Conservation (phyloP, 441 rosid species). For the Pelargonium cotyledonis region DNA sequence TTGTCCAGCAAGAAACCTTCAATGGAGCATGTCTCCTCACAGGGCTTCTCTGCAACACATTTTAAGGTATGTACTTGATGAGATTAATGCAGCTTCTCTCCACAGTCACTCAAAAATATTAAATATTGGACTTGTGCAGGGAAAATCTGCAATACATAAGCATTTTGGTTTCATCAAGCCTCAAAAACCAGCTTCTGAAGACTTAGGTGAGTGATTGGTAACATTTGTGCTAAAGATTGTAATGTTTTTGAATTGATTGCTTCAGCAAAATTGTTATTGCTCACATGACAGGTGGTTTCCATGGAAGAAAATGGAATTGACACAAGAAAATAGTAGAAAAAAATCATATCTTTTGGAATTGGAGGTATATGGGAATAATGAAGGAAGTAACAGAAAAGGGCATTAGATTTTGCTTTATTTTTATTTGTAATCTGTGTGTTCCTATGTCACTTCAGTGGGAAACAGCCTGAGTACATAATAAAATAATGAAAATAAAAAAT, state of each 20-base stretch:
- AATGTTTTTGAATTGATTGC: background rate
- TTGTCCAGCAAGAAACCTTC: slow-evolving; percentile 30
- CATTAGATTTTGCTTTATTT: no score
- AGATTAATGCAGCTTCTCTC: no score
- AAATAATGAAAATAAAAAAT: no score
- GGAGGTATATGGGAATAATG: no score
- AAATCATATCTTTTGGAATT: no score
- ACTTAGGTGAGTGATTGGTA: background rate
- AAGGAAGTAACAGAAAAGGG: no score
- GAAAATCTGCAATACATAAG: background rate
- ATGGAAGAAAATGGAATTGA: background rate
- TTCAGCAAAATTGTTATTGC: background rate
- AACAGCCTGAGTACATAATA: background rate
- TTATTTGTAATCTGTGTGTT: no score
- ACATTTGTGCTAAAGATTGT: background rate
- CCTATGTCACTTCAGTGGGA: background rate
- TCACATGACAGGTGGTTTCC: background rate
- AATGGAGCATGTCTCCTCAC: slow-evolving; percentile 33
- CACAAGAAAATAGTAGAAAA: background rate
- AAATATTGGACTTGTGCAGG: slow-evolving; percentile 4
- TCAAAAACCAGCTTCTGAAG: background rate
- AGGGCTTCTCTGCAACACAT: slow-evolving; percentile 39
- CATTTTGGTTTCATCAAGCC: slow-evolving; percentile 1
- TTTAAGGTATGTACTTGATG: background rate
- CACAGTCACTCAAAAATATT: no score